Evolutionary conservation across 139 green algal genomes (phyloP), one percentile per base, ranked within the genome.

Genomic region (Tetratostichococcus sp.): DNA sequence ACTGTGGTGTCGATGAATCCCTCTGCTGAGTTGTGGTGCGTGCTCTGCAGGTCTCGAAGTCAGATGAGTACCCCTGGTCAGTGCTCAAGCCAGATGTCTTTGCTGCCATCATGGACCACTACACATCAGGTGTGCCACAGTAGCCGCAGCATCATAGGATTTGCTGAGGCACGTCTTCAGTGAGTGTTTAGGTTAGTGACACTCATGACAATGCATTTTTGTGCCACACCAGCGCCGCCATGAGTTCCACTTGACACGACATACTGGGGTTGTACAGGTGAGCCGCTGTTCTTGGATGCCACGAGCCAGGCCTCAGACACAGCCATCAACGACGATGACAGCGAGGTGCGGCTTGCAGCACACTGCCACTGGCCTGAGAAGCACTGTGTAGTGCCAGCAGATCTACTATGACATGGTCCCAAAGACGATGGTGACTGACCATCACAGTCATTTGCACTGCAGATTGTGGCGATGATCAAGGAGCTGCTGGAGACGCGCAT

Each of bases 401-500:
- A 50, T 21, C 8, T 11, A 50, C n/a, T n/a, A n/a, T n/a, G n/a
- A n/a, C n/a, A n/a, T n/a, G n/a, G n/a, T n/a, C n/a, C n/a, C n/a
- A n/a, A n/a, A n/a, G n/a, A n/a, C n/a, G n/a, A n/a, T n/a, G n/a
- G n/a, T n/a, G n/a, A n/a, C n/a, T n/a, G n/a, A n/a, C n/a, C n/a
- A n/a, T n/a, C 17, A 28, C 50, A 17, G 11, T 62, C 39, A 50
- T 50, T 11, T n/a, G n/a, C n/a, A n/a, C 8, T 62, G 50, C 50
- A 62, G 50, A 62, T 62, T 26, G 95, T 99, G 43, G 91, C 94
- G 28, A 98, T 98, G 94, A 98, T 99, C 84, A 99, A 99, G 89
- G 96, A 99, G 88, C 86, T 99, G 71, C 83, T 99, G 68, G 96
- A 98, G 74, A 99, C 96, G 33, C 89, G 96, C 74, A 99, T 99